phyloP scores from a whole-genome alignment of 2,329 filamentous ascomycete genomes.

The Ophiostoma montium region DNA sequence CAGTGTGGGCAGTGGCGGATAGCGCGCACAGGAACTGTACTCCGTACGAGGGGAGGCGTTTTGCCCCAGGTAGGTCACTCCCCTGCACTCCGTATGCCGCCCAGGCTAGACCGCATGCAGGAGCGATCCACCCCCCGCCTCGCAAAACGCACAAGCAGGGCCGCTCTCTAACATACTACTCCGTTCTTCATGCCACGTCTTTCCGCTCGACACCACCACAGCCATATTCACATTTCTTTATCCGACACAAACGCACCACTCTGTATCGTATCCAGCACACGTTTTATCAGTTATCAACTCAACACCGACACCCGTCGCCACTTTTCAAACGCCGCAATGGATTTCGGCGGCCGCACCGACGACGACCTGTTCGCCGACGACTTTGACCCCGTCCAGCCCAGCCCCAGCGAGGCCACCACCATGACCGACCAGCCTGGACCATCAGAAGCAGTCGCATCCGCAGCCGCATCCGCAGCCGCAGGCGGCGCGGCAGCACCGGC shows the following conservation, averaged over 20 bases:
- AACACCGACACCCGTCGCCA: neutral
- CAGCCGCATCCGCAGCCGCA: neutral
- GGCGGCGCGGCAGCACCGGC: neutral
- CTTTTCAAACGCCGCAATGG: conserved; percentile 23
- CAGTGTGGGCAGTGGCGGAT: too few relatives aligned
- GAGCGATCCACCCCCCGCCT: neutral
- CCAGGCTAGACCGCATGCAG: neutral
- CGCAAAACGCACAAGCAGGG: neutral
- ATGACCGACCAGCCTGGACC: neutral
- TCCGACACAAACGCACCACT: too few relatives aligned
- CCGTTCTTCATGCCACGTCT: too few relatives aligned
- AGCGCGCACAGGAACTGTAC: too few relatives aligned
- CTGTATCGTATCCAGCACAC: too few relatives aligned
- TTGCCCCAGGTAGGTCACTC: too few relatives aligned
- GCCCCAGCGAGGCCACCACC: neutral
- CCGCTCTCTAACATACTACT: too few relatives aligned
- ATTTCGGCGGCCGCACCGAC: conserved; percentile 46
- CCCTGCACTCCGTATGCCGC: too few relatives aligned
- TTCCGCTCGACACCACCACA: too few relatives aligned
- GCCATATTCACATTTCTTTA: too few relatives aligned
- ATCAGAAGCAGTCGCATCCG: neutral
- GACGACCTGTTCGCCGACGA: conserved; percentile 50
- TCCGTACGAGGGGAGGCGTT: too few relatives aligned
- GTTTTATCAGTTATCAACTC: too few relatives aligned
- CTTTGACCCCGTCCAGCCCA: conserved; percentile 36